These are phyloP conservation scores for Berkeleyomyces rouxiae DNA, from an alignment of 2,329 filamentous ascomycete genomes.

Conservation along the genomic window DNA sequence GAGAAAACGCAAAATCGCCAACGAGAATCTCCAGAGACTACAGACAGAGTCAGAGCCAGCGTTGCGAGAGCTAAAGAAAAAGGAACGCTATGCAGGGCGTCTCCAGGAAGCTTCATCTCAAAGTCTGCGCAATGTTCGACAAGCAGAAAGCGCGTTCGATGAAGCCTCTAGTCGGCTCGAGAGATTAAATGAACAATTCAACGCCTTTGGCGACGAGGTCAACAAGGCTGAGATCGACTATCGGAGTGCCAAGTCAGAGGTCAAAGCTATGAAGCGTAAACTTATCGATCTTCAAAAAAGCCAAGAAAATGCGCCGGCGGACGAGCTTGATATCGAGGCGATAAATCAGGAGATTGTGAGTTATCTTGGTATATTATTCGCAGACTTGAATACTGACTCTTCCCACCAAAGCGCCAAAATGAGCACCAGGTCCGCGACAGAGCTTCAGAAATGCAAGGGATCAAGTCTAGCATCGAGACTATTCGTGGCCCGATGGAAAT, in stretches of 20 bases:
- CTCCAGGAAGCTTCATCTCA: not conserved
- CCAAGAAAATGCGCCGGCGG: constrained; percentile 42
- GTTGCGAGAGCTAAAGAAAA: constrained; percentile 10
- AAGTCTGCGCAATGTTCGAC: not conserved
- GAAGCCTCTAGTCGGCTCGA: not conserved
- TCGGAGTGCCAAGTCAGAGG: constrained; percentile 8
- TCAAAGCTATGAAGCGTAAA: constrained; percentile 12
- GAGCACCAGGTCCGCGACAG: constrained; percentile 40
- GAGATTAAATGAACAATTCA: constrained; percentile 9
- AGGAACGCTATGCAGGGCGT: constrained; percentile 1
- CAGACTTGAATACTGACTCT: constrained; percentile 19
- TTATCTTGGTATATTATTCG: constrained; percentile 13
- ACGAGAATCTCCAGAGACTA: constrained; percentile 18
- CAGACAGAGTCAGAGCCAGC: constrained; percentile 9
- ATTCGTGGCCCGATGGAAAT: not conserved
- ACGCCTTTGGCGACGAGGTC: constrained; percentile 12
- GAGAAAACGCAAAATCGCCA: constrained; percentile 21
- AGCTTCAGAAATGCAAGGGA: not conserved
- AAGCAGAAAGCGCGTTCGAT: not conserved
- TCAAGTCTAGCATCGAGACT: not conserved
- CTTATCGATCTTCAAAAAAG: constrained; percentile 30
- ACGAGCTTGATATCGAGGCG: constrained; percentile 49
- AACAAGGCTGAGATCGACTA: constrained; percentile 20
- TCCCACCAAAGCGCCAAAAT: constrained; percentile 19
- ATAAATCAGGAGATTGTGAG: constrained; percentile 61